These are phyloP conservation scores for Carex myosuroides DNA, from an alignment of 176 grass and related monocot genomes.

Conservation along the genomic window DNA sequence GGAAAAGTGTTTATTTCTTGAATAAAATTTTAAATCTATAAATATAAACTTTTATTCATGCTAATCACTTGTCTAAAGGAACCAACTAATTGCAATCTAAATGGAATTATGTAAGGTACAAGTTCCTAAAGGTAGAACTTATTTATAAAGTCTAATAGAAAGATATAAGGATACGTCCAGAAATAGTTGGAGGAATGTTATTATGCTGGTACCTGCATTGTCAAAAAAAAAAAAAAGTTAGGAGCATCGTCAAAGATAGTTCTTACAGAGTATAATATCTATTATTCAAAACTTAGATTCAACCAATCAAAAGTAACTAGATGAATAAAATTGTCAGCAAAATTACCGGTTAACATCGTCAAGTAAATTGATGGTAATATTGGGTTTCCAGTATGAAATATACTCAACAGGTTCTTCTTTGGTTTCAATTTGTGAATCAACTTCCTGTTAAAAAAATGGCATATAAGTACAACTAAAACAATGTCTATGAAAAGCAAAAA, in stretches of 20 bases:
- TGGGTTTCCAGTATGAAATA: conserved; percentile 94
- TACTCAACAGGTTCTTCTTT: conserved; percentile 73
- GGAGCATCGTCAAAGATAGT: not conserved
- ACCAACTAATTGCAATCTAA: not conserved
- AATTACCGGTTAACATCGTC: conserved; percentile 89
- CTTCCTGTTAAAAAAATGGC: conserved; percentile 29
- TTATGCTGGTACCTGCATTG: conserved; percentile 77
- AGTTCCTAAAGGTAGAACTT: not conserved
- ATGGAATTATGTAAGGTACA: not conserved
- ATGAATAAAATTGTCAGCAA: conserved; percentile 16
- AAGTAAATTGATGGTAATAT: conserved; percentile 92
- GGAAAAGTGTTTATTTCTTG: not conserved
- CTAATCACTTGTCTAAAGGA: not conserved
- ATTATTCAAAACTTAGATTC: not conserved
- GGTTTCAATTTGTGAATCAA: conserved; percentile 46
- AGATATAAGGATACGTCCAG: conserved; percentile 76
- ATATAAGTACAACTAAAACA: not conserved
- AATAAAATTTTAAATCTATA: not conserved
- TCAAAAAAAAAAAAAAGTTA: not conserved
- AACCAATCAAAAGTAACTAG: not conserved
- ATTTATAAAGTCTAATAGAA: conserved; percentile 19
- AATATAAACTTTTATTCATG: not conserved
- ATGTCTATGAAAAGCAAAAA: not conserved
- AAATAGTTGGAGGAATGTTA: conserved; percentile 51
- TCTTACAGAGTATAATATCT: not conserved